Evolutionary conservation across 371 early-diverging fungal species (phyloP).

Genomic region (Gilbertella persicaria): DNA sequence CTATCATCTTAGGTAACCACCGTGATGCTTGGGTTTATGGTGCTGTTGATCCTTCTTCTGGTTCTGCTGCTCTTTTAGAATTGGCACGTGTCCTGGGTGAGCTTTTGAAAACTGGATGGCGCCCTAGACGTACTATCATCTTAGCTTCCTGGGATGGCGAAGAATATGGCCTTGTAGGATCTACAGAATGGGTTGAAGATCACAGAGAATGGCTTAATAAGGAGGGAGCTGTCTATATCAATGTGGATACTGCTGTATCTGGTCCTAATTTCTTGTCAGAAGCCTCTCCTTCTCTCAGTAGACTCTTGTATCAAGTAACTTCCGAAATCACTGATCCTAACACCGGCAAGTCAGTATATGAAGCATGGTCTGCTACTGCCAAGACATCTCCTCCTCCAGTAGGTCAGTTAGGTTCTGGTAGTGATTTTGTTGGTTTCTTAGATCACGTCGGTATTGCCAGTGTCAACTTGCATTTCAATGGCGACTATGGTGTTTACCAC

Average conservation of each 20-base stretch:
- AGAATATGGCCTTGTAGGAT: conserved; percentile 68
- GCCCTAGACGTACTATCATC: conserved; percentile 64
- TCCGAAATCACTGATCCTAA: conserved; percentile 50
- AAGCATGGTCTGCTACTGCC: conserved; percentile 41
- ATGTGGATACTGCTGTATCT: conserved; percentile 56
- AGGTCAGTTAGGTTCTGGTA: conserved; percentile 53
- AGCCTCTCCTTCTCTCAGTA: conserved; percentile 58
- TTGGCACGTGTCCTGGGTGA: conserved; percentile 57
- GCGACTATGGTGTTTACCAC: conserved; percentile 63
- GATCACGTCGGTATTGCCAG: conserved; percentile 64
- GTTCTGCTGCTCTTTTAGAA: conserved; percentile 64
- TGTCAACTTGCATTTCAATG: conserved; percentile 50
- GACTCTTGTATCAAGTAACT: conserved; percentile 57
- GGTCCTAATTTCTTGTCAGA: conserved; percentile 51
- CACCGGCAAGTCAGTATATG: conserved; percentile 52
- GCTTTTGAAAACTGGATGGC: conserved; percentile 62
- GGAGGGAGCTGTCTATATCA: conserved; percentile 62
- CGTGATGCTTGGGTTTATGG: conserved; percentile 76
- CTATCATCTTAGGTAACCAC: conserved; percentile 54
- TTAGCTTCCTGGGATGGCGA: conserved; percentile 76
- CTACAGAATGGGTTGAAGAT: conserved; percentile 77
- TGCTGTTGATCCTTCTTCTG: conserved; percentile 68
- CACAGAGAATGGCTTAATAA: conserved; percentile 56
- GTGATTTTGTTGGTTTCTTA: conserved; percentile 62
- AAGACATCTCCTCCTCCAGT: conserved; percentile 16